phyloP scores from a whole-genome alignment of 2,329 filamentous ascomycete genomes.

The Xylaria sp. region DNA sequence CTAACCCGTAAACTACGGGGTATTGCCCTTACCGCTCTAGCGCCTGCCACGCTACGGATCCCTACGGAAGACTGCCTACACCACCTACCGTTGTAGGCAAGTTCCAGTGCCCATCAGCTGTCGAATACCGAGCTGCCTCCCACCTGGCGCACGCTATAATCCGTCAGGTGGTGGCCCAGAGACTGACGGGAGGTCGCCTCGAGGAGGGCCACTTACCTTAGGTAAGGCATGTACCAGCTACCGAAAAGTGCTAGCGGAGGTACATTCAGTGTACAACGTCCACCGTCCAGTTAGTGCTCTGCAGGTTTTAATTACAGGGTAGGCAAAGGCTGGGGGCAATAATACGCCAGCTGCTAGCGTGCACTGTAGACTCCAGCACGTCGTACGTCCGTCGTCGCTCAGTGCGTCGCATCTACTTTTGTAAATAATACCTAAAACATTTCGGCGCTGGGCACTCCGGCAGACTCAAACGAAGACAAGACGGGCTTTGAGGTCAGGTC shows the following conservation, averaged over 20 bases:
- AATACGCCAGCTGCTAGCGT: neutral
- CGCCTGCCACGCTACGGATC: too few relatives aligned
- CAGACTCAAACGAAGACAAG: conserved; percentile 28
- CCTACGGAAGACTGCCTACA: too few relatives aligned
- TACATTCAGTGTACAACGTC: neutral
- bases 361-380: neutral
- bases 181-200: too few relatives aligned
- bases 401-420: conserved; percentile 1
- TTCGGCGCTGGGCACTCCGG: conserved; percentile 40
- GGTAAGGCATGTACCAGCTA: neutral
- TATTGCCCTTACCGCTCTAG: too few relatives aligned
- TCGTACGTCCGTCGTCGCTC: neutral
- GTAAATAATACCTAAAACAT: conserved; percentile 35
- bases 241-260: neutral
- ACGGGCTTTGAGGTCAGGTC: conserved; percentile 35
- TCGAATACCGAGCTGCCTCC: too few relatives aligned
- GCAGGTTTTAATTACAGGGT: neutral
- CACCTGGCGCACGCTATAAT: too few relatives aligned
- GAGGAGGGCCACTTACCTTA: neutral
- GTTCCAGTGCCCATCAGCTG: too few relatives aligned
- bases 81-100: too few relatives aligned
- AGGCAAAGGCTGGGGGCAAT: neutral
- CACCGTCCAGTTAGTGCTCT: neutral
- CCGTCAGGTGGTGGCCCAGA: too few relatives aligned
- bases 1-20: too few relatives aligned